Evolutionary conservation across 140 eudicot species (phyloP).

Genomic region (Anethum foeniculum): DNA sequence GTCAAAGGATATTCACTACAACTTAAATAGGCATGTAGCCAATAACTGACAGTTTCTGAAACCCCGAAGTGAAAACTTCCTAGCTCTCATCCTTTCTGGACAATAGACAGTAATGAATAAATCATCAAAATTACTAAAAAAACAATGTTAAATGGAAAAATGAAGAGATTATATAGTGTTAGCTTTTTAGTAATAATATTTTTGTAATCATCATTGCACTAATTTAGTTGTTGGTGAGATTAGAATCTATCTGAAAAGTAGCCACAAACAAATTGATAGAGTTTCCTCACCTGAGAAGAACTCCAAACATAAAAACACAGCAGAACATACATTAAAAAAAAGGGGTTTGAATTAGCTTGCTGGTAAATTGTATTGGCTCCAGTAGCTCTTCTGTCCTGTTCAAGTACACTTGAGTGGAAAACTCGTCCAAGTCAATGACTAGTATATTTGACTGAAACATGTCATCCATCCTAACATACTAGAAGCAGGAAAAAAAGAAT

Average conservation of each 20-base stretch:
- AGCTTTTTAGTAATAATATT: no score
- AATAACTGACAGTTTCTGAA: neutral
- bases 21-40: neutral
- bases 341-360: neutral
- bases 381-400: neutral
- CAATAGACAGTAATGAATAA: neutral
- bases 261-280: neutral
- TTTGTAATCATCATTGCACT: neutral
- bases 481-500: neutral
- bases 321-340: neutral
- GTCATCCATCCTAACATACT: neutral
- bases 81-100: no score
- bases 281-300: neutral
- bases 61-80: neutral
- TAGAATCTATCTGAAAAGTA: neutral
- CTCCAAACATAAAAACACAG: no score
- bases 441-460: neutral
- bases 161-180: neutral
- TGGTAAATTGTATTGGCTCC: neutral
- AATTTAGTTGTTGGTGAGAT: neutral
- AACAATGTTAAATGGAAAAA: neutral
- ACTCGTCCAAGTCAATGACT: neutral
- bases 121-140: neutral
- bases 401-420: neutral
- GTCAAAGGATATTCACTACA: neutral